phyloP scores from a whole-genome alignment of 116 monocot species.

The Dioscorea cayenensis region DNA sequence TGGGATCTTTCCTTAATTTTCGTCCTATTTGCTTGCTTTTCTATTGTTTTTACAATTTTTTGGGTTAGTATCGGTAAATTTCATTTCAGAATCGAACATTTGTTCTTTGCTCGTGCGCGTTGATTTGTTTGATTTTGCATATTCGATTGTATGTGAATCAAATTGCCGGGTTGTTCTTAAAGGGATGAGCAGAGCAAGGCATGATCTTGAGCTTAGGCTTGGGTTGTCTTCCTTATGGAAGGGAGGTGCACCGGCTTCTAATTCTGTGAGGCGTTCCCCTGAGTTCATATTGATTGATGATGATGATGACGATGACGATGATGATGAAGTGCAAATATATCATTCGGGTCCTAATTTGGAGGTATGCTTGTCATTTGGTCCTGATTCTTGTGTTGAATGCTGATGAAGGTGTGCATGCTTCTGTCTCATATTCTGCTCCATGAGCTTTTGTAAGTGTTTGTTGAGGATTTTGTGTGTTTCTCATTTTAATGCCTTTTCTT shows the following conservation, averaged over 20 bases:
- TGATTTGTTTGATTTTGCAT: background rate
- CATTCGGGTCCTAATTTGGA: background rate
- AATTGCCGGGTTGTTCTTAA: background rate
- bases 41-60: background rate
- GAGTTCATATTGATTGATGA: conserved; percentile 24
- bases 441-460: background rate
- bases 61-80: background rate
- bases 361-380: background rate
- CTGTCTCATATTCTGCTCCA: background rate
- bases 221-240: conserved; percentile 13
- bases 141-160: background rate
- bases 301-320: conserved; percentile 19
- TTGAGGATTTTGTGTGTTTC: background rate
- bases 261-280: conserved; percentile 9
- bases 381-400: background rate
- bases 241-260: conserved; percentile 4
- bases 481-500: background rate
- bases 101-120: background rate
- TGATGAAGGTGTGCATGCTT: background rate
- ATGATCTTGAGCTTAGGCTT: conserved; percentile 34
- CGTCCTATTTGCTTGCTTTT: too few relatives aligned
- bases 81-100: background rate
- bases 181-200: background rate
- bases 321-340: conserved; percentile 10
- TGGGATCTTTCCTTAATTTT: too few relatives aligned